These are phyloP conservation scores for Ustilago sp. DNA, from an alignment of 1,284 basidiomycete species.

Conservation along the genomic window DNA sequence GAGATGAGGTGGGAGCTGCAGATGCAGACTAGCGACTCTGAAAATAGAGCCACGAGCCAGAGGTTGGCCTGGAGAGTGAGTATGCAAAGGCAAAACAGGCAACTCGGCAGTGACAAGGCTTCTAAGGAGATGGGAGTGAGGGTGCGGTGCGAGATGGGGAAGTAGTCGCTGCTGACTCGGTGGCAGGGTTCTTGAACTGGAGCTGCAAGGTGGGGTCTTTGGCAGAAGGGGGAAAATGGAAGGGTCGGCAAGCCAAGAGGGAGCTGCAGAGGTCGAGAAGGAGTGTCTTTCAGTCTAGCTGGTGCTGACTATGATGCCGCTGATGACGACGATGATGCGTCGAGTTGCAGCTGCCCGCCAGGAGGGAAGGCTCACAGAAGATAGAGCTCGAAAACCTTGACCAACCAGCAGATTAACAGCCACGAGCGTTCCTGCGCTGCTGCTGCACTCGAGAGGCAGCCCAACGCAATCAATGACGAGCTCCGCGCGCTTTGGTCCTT, in stretches of 20 bases:
- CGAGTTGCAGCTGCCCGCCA: slow-evolving; percentile 2
- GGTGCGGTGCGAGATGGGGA: slow-evolving; percentile 2
- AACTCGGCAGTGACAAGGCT: background rate
- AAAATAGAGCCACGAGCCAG: slow-evolving; percentile 18
- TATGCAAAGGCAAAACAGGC: background rate
- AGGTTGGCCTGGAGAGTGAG: background rate
- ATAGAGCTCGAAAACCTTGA: slow-evolving; percentile 4
- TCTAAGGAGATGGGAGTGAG: too few relatives aligned
- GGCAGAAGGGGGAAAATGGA: background rate
- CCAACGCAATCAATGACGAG: slow-evolving; percentile 7
- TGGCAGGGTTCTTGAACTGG: too few relatives aligned
- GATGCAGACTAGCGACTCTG: background rate
- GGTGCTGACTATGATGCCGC: slow-evolving; percentile 9
- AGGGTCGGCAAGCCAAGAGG: background rate
- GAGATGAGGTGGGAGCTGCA: slow-evolving; percentile 24
- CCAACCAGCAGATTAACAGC: background rate
- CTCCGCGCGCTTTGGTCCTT: background rate
- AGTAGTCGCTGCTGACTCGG: background rate
- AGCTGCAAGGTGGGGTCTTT: background rate
- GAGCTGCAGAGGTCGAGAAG: background rate
- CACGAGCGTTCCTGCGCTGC: too few relatives aligned
- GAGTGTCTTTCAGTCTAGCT: background rate
- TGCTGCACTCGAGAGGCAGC: background rate
- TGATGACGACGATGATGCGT: slow-evolving; percentile 23
- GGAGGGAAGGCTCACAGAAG: background rate